Conservation (phyloP, 257 asterid species). For the Solanum sitiens region DNA sequence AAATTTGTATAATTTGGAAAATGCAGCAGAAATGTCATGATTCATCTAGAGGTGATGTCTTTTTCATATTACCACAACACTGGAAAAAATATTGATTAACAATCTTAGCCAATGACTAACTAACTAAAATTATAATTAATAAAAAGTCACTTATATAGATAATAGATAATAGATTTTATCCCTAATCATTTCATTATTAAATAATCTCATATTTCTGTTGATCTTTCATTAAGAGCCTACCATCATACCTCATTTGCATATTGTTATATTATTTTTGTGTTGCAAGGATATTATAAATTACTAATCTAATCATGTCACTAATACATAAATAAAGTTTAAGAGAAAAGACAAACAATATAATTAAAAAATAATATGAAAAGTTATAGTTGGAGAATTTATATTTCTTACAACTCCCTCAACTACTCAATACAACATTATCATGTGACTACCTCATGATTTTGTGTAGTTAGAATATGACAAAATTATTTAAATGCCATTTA, state of each 20-base stretch:
- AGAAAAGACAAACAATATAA: not conserved
- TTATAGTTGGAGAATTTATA: not conserved
- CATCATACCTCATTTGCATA: constrained; percentile 1
- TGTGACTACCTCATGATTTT: not conserved
- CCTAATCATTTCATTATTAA: not conserved
- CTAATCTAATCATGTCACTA: constrained; percentile 4
- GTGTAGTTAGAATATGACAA: not conserved
- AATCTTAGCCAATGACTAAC: not conserved
- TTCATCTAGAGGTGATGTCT: not conserved
- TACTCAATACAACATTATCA: not conserved
- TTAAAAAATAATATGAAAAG: not conserved
- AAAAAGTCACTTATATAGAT: not conserved
- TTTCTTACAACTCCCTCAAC: not conserved
- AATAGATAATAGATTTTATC: not conserved
- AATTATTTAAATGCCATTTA: not conserved
- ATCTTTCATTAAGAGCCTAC: not conserved
- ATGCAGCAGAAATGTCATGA: not conserved
- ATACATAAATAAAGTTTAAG: not conserved
- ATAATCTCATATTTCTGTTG: not conserved
- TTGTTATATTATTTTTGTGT: not conserved
- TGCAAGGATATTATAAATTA: constrained; percentile 8
- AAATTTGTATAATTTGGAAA: not conserved
- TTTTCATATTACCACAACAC: not conserved
- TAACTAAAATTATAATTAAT: not conserved
- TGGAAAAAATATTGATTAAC: not conserved